A percentile compares a stretch with the other conserved stretches of the same genome.
phyloP scores from a whole-genome alignment of 1,139 yeast genomes.

The Kodamaea arcana region DNA sequence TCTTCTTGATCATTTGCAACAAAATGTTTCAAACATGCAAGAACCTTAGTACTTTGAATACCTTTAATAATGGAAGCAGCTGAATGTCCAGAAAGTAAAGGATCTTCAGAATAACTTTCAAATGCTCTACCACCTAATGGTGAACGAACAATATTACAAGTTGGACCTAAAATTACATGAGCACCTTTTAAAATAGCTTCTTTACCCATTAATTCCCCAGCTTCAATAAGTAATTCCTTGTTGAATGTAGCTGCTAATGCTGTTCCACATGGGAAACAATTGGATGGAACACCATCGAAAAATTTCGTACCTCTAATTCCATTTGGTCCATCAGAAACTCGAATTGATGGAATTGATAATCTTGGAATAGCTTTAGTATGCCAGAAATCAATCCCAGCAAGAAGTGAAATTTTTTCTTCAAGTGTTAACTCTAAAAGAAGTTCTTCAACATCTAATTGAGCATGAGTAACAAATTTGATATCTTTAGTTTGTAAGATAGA shows the following conservation, averaged over 20 bases:
- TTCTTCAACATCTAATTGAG: slow-evolving; percentile 13
- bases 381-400: slow-evolving; percentile 21
- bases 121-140: slow-evolving; percentile 66
- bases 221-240: slow-evolving; percentile 32
- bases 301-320: slow-evolving; percentile 53
- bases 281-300: slow-evolving; percentile 45
- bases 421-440: slow-evolving; percentile 16
- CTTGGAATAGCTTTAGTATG: slow-evolving; percentile 18
- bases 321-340: slow-evolving; percentile 49
- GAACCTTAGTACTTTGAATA: slow-evolving; percentile 48
- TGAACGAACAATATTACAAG: slow-evolving; percentile 52
- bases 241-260: slow-evolving; percentile 20
- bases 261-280: slow-evolving; percentile 45
- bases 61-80: slow-evolving; percentile 51
- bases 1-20: slow-evolving; percentile 61
- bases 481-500: not conserved
- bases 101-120: slow-evolving; percentile 63
- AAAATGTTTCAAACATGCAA: slow-evolving; percentile 57
- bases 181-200: slow-evolving; percentile 50
- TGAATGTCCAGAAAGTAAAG: slow-evolving; percentile 51
- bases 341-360: slow-evolving; percentile 16
- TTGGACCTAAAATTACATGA: slow-evolving; percentile 52
- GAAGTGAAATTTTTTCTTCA: slow-evolving; percentile 16
- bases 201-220: slow-evolving; percentile 45
- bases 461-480: slow-evolving; percentile 5